Evolutionary conservation across 352 stramenopile genomes (phyloP).

Genomic region (Globisporangium heterothallicum): DNA sequence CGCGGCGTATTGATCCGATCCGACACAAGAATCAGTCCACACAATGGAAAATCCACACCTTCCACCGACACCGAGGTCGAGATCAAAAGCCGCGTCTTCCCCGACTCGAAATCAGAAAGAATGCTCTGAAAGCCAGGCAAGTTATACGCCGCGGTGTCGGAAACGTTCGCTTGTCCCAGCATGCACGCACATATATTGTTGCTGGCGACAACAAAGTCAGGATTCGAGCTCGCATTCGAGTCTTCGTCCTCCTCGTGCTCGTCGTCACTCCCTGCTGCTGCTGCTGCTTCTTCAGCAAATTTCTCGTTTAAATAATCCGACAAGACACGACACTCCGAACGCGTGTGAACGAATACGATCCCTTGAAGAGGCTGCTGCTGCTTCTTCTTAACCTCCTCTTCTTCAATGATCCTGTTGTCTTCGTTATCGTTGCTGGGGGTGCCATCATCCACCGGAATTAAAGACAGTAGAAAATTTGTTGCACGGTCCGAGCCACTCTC

Average conservation of each 20-base stretch:
- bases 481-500: background rate
- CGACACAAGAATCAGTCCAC: slow-evolving; percentile 57
- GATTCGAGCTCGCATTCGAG: slow-evolving; percentile 5
- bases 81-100: slow-evolving; percentile 49
- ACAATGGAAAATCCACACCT: slow-evolving; percentile 77
- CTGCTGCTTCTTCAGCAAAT: slow-evolving; percentile 17
- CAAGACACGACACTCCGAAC: slow-evolving; percentile 74
- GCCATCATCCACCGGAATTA: background rate
- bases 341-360: slow-evolving; percentile 83
- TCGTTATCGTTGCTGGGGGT: background rate
- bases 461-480: slow-evolving; percentile 4
- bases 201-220: background rate
- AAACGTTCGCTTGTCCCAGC: slow-evolving; percentile 42
- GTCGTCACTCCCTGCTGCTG: slow-evolving; percentile 17
- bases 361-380: slow-evolving; percentile 36
- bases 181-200: slow-evolving; percentile 51
- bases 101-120: slow-evolving; percentile 50
- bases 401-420: no score
- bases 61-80: slow-evolving; percentile 77
- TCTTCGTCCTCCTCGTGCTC: background rate
- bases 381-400: background rate
- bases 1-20: slow-evolving; percentile 48
- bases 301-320: slow-evolving; percentile 76
- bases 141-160: slow-evolving; percentile 54
- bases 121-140: slow-evolving; percentile 53